These are phyloP conservation scores for Colletotrichum simmondsii DNA, from an alignment of 2,329 filamentous ascomycete genomes.

Conservation along the genomic window DNA sequence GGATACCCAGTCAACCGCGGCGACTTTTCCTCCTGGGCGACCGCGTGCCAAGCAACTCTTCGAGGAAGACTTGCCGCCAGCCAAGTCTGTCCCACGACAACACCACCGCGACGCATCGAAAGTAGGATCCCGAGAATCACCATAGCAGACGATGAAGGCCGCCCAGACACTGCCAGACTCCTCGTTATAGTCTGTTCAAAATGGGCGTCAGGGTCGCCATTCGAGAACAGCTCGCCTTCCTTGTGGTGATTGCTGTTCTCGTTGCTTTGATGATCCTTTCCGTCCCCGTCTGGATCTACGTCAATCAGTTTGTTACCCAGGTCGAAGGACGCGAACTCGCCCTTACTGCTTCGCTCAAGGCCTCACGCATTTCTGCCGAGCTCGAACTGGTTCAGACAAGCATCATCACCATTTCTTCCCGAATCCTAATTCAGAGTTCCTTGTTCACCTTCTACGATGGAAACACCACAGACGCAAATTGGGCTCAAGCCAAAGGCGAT, in stretches of 20 bases:
- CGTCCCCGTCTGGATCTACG: slow-evolving; percentile 76
- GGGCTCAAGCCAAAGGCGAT: slow-evolving; percentile 70
- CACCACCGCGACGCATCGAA: neutral
- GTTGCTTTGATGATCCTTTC: slow-evolving; percentile 81
- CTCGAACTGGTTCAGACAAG: slow-evolving; percentile 83
- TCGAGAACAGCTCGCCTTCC: slow-evolving; percentile 83
- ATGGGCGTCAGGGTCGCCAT: slow-evolving; percentile 83
- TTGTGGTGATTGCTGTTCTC: slow-evolving; percentile 81
- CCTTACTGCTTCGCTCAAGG: slow-evolving; percentile 87
- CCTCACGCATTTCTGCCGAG: slow-evolving; percentile 82
- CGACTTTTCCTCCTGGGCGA: slow-evolving; percentile 4
- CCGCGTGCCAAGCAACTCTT: slow-evolving; percentile 18
- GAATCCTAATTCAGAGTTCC: slow-evolving; percentile 67
- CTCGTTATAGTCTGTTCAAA: slow-evolving; percentile 29
- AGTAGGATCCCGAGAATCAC: neutral
- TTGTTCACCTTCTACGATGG: slow-evolving; percentile 63
- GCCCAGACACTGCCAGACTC: slow-evolving; percentile 26
- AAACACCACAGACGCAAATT: slow-evolving; percentile 69
- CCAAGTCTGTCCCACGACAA: neutral
- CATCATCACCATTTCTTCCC: slow-evolving; percentile 76
- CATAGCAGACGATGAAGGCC: slow-evolving; percentile 32
- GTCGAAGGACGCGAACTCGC: slow-evolving; percentile 72
- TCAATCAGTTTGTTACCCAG: slow-evolving; percentile 63
- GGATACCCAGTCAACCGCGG: slow-evolving; percentile 2
- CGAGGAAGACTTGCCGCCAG: neutral